A percentile compares a stretch with the other conserved stretches of the same genome.
phyloP scores from a whole-genome alignment of 495 filamentous ascomycete species.

The Extremus antarcticus region DNA sequence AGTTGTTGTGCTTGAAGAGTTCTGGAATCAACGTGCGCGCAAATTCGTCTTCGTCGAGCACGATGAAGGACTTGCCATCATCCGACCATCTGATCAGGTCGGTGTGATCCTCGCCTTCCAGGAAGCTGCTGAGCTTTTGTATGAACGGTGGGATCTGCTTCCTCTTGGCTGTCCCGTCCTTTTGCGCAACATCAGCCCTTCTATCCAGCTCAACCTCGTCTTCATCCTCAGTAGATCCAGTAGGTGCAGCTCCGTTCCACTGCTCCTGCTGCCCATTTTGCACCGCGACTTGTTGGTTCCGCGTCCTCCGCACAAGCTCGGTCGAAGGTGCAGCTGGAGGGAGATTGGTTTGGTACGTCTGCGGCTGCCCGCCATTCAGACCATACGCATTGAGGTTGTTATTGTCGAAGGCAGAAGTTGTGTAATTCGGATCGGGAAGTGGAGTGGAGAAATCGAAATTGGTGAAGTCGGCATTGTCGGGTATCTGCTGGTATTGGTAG shows the following conservation, averaged over 20 bases:
- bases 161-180: conserved; percentile 70
- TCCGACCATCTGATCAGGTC: conserved; percentile 97
- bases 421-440: conserved; percentile 2
- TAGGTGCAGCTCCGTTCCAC: conserved; percentile 12
- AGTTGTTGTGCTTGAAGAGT: conserved; percentile 98
- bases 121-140: conserved; percentile 95
- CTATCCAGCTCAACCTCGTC: conserved; percentile 67
- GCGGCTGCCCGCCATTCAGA: conserved; percentile 6
- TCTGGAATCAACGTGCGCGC: conserved; percentile 95
- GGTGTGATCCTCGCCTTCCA: conserved; percentile 83
- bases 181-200: conserved; percentile 63
- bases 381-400: conserved; percentile 5
- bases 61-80: conserved; percentile 89
- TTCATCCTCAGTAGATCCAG: conserved; percentile 44
- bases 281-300: conserved; percentile 53
- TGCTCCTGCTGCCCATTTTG: conserved; percentile 29
- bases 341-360: conserved; percentile 3
- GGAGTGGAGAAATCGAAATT: conserved; percentile 16
- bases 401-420: not conserved
- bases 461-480: conserved; percentile 22
- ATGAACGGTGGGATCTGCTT: conserved; percentile 97
- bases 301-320: conserved; percentile 53
- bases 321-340: conserved; percentile 34
- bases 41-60: conserved; percentile 96
- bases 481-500: conserved; percentile 31